Evolutionary conservation across 2,329 filamentous ascomycete species (phyloP).

Genomic region (Cucurbitaria berberidis): DNA sequence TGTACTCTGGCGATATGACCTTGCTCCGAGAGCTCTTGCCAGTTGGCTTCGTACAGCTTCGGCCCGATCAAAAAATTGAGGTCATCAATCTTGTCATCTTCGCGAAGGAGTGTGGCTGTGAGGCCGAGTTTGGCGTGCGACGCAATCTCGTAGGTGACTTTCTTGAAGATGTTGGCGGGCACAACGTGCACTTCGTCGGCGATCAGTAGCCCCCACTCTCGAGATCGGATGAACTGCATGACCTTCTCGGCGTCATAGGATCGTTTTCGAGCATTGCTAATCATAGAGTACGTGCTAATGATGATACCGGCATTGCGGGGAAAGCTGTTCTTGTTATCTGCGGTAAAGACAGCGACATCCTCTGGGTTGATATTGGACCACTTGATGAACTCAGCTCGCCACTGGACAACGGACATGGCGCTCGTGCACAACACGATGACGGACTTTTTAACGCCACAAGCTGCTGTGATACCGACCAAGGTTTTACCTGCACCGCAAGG

Average conservation of each 20-base stretch:
- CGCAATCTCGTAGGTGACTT: constrained; percentile 90
- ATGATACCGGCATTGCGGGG: constrained; percentile 92
- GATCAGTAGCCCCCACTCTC: constrained; percentile 97
- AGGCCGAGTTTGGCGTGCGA: constrained; percentile 94
- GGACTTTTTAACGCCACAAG: constrained; percentile 96
- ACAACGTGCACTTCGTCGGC: constrained; percentile 98
- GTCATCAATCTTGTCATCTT: constrained; percentile 98
- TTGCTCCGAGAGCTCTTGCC: constrained; percentile 97
- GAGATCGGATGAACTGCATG: constrained; percentile 88
- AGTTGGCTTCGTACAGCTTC: constrained; percentile 97
- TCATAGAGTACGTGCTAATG: constrained; percentile 98
- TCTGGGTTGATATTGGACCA: constrained; percentile 98
- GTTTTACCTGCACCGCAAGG: constrained; percentile 98
- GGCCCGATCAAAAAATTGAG: constrained; percentile 97
- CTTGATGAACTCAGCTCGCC: constrained; percentile 94
- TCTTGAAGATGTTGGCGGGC: constrained; percentile 93
- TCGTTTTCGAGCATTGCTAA: constrained; percentile 85
- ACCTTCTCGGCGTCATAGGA: constrained; percentile 95
- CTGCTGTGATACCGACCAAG: constrained; percentile 95
- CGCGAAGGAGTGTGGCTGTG: constrained; percentile 90
- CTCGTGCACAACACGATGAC: constrained; percentile 95
- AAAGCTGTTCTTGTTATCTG: constrained; percentile 87
- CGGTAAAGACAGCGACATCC: constrained; percentile 93
- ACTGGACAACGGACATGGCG: constrained; percentile 97
- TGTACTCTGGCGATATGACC: constrained; percentile 97